Percentiles rank a stretch among this genome's conserved stretches.
phyloP scores from a whole-genome alignment of 371 early-diverging fungal genomes.

The Apophysomyces sp. region DNA sequence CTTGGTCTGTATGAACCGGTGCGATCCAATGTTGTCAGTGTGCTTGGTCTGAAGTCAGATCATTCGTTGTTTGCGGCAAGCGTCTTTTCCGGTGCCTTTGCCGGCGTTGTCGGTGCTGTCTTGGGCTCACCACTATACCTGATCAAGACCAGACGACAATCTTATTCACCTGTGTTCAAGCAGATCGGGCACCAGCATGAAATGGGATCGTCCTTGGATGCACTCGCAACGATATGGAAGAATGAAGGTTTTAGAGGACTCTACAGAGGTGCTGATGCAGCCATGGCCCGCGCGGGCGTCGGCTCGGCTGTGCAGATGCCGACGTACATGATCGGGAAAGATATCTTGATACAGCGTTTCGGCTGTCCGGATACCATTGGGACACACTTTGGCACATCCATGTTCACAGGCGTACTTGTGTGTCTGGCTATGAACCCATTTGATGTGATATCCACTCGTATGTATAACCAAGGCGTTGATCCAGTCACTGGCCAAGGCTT shows the following conservation, averaged over 20 bases:
- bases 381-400: slow-evolving; percentile 77
- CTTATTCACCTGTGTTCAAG: slow-evolving; percentile 71
- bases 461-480: slow-evolving; percentile 91
- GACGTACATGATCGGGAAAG: slow-evolving; percentile 84
- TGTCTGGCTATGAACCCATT: slow-evolving; percentile 96
- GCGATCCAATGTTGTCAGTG: slow-evolving; percentile 18
- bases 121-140: slow-evolving; percentile 89
- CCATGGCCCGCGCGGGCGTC: slow-evolving; percentile 89
- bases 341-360: slow-evolving; percentile 57
- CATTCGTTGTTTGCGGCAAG: slow-evolving; percentile 57
- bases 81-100: slow-evolving; percentile 57
- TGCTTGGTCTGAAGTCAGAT: slow-evolving; percentile 19
- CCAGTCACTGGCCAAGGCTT: slow-evolving; percentile 59
- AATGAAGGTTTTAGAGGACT: slow-evolving; percentile 75
- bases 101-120: slow-evolving; percentile 81
- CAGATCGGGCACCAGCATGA: slow-evolving; percentile 91
- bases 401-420: slow-evolving; percentile 85
- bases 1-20: slow-evolving; percentile 90
- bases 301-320: slow-evolving; percentile 94
- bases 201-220: slow-evolving; percentile 69
- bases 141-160: slow-evolving; percentile 95
- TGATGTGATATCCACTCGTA: slow-evolving; percentile 92
- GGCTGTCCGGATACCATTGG: slow-evolving; percentile 63
- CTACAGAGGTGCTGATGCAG: slow-evolving; percentile 87
- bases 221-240: slow-evolving; percentile 66